Evolutionary conservation across 2,329 filamentous ascomycete species (phyloP), one percentile per base, ranked within the genome.

Genomic region (Didymosphaeria variabile): DNA sequence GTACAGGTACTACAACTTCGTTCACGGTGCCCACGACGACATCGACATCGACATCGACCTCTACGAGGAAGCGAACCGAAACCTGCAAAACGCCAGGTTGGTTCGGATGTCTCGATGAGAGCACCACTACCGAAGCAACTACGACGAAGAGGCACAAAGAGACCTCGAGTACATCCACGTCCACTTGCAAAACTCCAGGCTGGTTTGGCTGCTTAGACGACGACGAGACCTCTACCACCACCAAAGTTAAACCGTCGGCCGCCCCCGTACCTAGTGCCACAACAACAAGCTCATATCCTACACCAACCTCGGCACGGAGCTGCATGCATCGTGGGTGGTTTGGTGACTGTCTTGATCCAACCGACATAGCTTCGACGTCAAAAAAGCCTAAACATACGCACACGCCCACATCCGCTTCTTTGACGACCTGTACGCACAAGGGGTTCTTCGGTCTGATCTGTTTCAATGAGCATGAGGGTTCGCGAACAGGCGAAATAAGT

Each of bases 71-170:
- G 1, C 85, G 93, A 47, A 97, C 94, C 0, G 88, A 90, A 57
- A 97, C 93, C 0, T 97, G 94, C 80, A 86, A 95, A 77, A 97
- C 94, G 1, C 94, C 94, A 31, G 93, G 94, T 5, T 97, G 94
- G 94, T 97, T 90, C 90, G 92, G 92, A 17, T 93, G 88, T 73
- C 80, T 91, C 42, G 90, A 92, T 67, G 85, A 89, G 76, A 84
- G 85, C 2, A 90, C 88, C 0, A 83, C 79, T 0, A 77, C 74
- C 7, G 78, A 74, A 0, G 78, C 81, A 3, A 82, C 81, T 13
- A 82, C 84, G 0, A 83, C 83, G 0, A 83, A 79, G 36, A 80
- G 79, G 2, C 77, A 72, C 5, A 46, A 32, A 17, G 78, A 75
- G 0, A 34, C 52, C 12, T 31, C 57, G 32, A 80, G 79, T 3